Evolutionary conservation across 192 early-diverging fungal genomes (phyloP).

Genomic region (Kickxella alabastrina): DNA sequence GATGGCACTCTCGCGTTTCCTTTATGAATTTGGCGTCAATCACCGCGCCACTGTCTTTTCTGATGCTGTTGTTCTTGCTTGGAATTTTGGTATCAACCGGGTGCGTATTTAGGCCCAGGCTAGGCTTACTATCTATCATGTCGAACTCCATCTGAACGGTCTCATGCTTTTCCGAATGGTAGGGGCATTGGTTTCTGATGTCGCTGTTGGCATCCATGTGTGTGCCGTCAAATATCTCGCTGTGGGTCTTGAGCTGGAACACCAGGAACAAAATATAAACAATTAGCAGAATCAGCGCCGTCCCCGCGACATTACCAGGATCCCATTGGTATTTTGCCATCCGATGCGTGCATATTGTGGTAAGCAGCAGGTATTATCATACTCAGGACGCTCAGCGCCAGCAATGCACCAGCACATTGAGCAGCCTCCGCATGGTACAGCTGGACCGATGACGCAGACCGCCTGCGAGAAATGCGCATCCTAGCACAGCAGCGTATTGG

Average conservation of each 20-base stretch:
- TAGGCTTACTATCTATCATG: neutral
- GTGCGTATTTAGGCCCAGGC: constrained; percentile 1
- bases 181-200: neutral
- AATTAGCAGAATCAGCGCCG: constrained; percentile 62
- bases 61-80: neutral
- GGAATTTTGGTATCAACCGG: neutral
- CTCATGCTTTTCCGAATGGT: neutral
- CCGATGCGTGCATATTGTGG: constrained; percentile 50
- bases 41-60: neutral
- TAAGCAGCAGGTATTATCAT: constrained; percentile 72
- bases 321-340: constrained; percentile 49
- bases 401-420: constrained; percentile 63
- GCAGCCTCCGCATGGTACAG: constrained; percentile 67
- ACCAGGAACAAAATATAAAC: constrained; percentile 68
- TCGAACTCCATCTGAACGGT: neutral
- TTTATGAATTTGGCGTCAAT: neutral
- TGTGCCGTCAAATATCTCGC: constrained; percentile 45
- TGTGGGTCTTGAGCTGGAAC: constrained; percentile 88
- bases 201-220: constrained; percentile 4
- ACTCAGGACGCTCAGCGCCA: constrained; percentile 62
- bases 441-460: constrained; percentile 67
- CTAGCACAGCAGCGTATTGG: constrained; percentile 84
- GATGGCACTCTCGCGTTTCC: constrained; percentile 6
- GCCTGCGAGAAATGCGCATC: constrained; percentile 81
- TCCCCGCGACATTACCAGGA: constrained; percentile 64